These are phyloP conservation scores for Epichloe baconii DNA, from an alignment of 2,329 filamentous ascomycete genomes.

Conservation along the genomic window DNA sequence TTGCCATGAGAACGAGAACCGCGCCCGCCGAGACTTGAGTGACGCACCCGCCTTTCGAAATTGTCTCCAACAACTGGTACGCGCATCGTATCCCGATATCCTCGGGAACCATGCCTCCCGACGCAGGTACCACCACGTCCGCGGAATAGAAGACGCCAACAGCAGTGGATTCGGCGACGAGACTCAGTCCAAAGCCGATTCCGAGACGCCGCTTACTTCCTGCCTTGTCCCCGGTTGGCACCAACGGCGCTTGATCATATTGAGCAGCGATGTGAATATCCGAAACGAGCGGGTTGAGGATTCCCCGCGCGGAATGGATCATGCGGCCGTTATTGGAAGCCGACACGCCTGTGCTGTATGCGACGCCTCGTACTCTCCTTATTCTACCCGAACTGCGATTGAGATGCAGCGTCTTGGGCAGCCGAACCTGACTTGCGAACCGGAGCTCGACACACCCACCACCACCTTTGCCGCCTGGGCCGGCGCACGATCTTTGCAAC, in stretches of 20 bases:
- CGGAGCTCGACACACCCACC: slow-evolving; percentile 87
- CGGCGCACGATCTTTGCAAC: slow-evolving; percentile 65
- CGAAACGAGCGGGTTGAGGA: slow-evolving; percentile 73
- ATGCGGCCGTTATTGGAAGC: slow-evolving; percentile 89
- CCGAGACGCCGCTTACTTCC: slow-evolving; percentile 54
- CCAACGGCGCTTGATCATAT: slow-evolving; percentile 54
- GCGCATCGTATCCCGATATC: slow-evolving; percentile 83
- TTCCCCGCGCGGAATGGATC: slow-evolving; percentile 79
- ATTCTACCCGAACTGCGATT: slow-evolving; percentile 70
- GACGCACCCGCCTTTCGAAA: slow-evolving; percentile 72
- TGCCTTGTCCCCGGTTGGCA: slow-evolving; percentile 38
- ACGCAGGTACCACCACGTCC: slow-evolving; percentile 61
- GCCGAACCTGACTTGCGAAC: slow-evolving; percentile 82
- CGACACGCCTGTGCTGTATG: slow-evolving; percentile 83
- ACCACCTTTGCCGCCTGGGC: slow-evolving; percentile 61
- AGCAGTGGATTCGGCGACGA: slow-evolving; percentile 86
- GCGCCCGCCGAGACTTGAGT: slow-evolving; percentile 58
- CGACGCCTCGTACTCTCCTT: slow-evolving; percentile 81
- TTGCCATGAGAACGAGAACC: slow-evolving; percentile 83
- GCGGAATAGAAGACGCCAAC: slow-evolving; percentile 74
- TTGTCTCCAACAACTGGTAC: slow-evolving; percentile 73
- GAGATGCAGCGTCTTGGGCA: slow-evolving; percentile 89
- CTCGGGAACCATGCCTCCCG: slow-evolving; percentile 74
- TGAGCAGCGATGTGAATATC: slow-evolving; percentile 85
- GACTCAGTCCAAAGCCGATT: slow-evolving; percentile 78